Evolutionary conservation across 2,329 filamentous ascomycete genomes (phyloP).

Genomic region (Cordyceps javanica): DNA sequence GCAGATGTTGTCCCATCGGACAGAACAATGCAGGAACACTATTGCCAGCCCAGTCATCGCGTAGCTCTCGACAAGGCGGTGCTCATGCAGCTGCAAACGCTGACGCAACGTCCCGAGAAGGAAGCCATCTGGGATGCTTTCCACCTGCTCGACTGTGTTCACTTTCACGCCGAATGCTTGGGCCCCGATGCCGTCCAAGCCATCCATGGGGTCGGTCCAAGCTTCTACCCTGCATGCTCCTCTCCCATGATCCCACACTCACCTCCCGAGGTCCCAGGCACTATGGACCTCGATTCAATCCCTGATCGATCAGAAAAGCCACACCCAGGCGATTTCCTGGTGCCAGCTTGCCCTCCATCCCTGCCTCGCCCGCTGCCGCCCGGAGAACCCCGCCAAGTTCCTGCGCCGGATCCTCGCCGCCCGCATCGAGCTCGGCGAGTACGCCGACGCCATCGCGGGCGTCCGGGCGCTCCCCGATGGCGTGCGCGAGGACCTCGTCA

Average conservation of each 20-base stretch:
- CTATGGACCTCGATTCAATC: neutral
- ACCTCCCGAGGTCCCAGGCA: neutral
- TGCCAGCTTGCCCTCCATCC: conserved; percentile 60
- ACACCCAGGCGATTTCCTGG: conserved; percentile 51
- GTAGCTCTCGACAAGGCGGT: neutral
- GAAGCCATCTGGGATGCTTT: conserved; percentile 6
- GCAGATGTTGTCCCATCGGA: too few relatives aligned
- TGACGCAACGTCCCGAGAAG: neutral
- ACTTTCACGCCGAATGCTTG: neutral
- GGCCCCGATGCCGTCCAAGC: neutral
- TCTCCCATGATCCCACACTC: neutral
- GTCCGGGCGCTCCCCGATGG: conserved; percentile 54
- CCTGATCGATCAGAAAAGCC: neutral
- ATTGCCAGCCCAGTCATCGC: neutral
- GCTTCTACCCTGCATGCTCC: too few relatives aligned
- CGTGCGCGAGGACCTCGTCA: conserved; percentile 56
- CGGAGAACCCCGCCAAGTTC: conserved; percentile 62
- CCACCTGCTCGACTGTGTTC: conserved; percentile 4
- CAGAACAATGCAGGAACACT: too few relatives aligned
- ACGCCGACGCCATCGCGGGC: conserved; percentile 23
- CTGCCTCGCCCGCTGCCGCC: conserved; percentile 58
- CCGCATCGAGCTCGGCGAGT: conserved; percentile 44
- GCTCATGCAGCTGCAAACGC: neutral
- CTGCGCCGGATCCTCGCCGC: conserved; percentile 68
- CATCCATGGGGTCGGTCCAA: neutral